These are phyloP conservation scores for Fraxinus paxiana DNA, from an alignment of 305 asterid genomes.

Conservation along the genomic window DNA sequence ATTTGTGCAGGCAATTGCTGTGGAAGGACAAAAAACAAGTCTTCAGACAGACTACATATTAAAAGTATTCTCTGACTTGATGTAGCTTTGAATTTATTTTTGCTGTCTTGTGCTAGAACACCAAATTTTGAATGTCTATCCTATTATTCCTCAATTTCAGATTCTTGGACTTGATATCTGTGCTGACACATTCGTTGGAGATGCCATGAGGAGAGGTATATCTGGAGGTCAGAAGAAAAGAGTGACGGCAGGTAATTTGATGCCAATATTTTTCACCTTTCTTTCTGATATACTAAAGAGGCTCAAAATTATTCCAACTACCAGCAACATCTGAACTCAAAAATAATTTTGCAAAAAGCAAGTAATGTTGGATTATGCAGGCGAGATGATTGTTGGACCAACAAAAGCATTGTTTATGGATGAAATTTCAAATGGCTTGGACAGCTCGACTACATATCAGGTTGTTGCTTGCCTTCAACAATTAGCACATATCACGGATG, in stretches of 20 bases:
- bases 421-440: constrained; percentile 79
- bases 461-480: constrained; percentile 67
- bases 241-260: constrained; percentile 60
- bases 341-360: neutral
- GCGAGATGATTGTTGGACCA: constrained; percentile 87
- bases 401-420: constrained; percentile 72
- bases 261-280: neutral
- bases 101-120: neutral
- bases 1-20: constrained; percentile 59
- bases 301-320: neutral
- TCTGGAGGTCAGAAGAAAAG: constrained; percentile 94
- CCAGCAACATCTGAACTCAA: neutral
- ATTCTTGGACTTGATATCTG: constrained; percentile 84
- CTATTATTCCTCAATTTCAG: constrained; percentile 28
- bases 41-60: constrained; percentile 73
- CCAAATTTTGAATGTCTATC: constrained; percentile 8
- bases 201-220: constrained; percentile 73
- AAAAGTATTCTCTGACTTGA: constrained; percentile 37
- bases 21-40: constrained; percentile 61
- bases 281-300: neutral
- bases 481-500: constrained; percentile 61
- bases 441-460: constrained; percentile 76
- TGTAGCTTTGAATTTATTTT: constrained; percentile 5
- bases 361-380: constrained; percentile 30
- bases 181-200: constrained; percentile 64